Percentiles rank a stretch among this genome's conserved stretches.
Evolutionary conservation across 2,329 filamentous ascomycete species (phyloP).

Genomic region (Mycosphaerelloides madeirae): DNA sequence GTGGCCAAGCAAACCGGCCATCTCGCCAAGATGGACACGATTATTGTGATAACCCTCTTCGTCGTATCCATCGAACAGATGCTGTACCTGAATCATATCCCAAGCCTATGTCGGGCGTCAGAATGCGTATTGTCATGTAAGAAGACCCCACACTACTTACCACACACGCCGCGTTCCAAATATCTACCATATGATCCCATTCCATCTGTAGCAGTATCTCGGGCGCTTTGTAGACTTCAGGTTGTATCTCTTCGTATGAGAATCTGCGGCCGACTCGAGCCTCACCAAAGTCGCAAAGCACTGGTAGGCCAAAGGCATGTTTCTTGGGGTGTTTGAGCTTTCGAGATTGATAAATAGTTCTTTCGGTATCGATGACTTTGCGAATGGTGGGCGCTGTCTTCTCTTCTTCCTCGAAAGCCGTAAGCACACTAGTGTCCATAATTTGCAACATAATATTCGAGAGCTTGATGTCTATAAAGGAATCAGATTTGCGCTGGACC

Average conservation of each 20-base stretch:
- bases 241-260: conserved; percentile 31
- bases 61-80: conserved; percentile 29
- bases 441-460: conserved; percentile 21
- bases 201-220: conserved; percentile 33
- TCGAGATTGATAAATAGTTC: conserved; percentile 18
- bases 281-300: conserved; percentile 22
- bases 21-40: conserved; percentile 24
- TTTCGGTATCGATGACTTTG: conserved; percentile 16
- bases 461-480: conserved; percentile 21
- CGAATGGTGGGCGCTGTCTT: conserved; percentile 10
- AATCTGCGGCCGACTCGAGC: conserved; percentile 13
- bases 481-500: no score
- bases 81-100: conserved; percentile 35
- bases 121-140: background rate
- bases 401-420: conserved; percentile 15
- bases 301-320: conserved; percentile 12
- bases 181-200: conserved; percentile 35
- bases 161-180: conserved; percentile 38
- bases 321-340: conserved; percentile 11
- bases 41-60: conserved; percentile 24
- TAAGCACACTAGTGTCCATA: conserved; percentile 16
- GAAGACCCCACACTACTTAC: conserved; percentile 21
- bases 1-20: conserved; percentile 21
- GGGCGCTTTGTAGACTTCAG: conserved; percentile 33
- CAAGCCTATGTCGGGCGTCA: conserved; percentile 17